Evolutionary conservation across 306 rosid genomes (phyloP).

Genomic region (Leucaena leucocephala): DNA sequence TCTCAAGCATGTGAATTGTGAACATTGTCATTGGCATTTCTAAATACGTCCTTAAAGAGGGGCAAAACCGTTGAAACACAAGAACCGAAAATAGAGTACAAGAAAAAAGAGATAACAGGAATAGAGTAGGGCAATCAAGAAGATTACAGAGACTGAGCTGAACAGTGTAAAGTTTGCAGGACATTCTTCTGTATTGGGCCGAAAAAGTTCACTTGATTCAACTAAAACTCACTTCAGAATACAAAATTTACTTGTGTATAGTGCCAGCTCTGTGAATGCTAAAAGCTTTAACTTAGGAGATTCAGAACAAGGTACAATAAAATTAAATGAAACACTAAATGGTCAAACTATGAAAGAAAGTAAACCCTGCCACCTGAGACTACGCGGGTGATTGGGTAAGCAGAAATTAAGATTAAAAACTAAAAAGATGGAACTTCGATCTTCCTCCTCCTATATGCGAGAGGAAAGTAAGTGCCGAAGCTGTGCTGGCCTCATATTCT

Average conservation of each 20-base stretch:
- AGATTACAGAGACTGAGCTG: not conserved
- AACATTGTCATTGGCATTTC: not conserved
- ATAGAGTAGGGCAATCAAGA: not conserved
- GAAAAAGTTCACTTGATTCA: not conserved
- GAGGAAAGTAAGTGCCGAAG: not conserved
- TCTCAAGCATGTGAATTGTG: not conserved
- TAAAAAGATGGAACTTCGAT: not conserved
- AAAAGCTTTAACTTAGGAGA: not conserved
- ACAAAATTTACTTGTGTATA: not conserved
- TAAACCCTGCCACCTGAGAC: not conserved
- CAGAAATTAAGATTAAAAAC: not conserved
- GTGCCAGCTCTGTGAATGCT: not conserved
- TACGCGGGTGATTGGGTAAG: not conserved
- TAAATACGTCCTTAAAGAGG: not conserved
- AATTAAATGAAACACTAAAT: not conserved
- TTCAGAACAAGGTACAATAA: not conserved
- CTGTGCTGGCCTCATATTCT: not conserved
- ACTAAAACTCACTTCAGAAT: not conserved
- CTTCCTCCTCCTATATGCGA: not conserved
- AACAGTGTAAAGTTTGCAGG: not conserved
- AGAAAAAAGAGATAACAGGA: not conserved
- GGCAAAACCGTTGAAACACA: not conserved
- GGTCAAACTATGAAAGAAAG: not conserved
- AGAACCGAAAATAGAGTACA: not conserved
- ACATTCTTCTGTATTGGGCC: not conserved